phyloP scores from a whole-genome alignment of 2,329 filamentous ascomycete genomes.

The Penicillium palitans region DNA sequence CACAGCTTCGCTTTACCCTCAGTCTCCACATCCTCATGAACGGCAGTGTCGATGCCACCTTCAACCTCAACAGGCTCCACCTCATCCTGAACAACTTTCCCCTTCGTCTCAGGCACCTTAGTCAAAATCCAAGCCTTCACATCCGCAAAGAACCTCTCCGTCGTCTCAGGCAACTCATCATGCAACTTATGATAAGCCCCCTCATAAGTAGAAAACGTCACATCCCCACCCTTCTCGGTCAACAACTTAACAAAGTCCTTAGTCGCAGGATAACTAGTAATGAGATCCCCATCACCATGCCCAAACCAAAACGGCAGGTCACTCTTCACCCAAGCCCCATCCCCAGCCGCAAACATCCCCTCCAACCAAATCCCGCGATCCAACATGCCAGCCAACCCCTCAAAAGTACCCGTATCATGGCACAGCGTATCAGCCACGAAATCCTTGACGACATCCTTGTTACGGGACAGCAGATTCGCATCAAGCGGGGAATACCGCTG shows the following conservation, averaged over 20 bases:
- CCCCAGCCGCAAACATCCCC: conserved; percentile 40
- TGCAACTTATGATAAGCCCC: conserved; percentile 71
- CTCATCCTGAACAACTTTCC: not conserved
- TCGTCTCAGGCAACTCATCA: conserved; percentile 33
- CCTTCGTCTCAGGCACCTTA: conserved; percentile 5
- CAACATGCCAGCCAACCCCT: conserved; percentile 73
- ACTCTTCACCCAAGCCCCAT: conserved; percentile 29
- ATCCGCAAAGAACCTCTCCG: conserved; percentile 52
- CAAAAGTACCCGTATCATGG: conserved; percentile 83
- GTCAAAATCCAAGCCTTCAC: conserved; percentile 65
- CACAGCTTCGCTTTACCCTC: conserved; percentile 13
- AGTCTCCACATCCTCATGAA: not conserved
- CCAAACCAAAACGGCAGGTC: conserved; percentile 66
- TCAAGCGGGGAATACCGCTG: conserved; percentile 69
- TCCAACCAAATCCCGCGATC: conserved; percentile 67
- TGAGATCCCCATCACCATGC: conserved; percentile 74
- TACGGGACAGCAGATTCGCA: conserved; percentile 64
- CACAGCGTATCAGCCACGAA: conserved; percentile 68
- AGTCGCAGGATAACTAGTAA: conserved; percentile 65
- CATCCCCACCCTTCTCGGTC: conserved; percentile 68
- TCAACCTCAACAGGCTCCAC: not conserved
- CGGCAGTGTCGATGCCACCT: not conserved
- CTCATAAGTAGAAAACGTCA: conserved; percentile 70
- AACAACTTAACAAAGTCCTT: conserved; percentile 63
- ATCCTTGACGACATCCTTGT: conserved; percentile 61